Base-by-base conservation (phyloP, 805 yeast genomes). In the Yamadazyma scolyti region DNA sequence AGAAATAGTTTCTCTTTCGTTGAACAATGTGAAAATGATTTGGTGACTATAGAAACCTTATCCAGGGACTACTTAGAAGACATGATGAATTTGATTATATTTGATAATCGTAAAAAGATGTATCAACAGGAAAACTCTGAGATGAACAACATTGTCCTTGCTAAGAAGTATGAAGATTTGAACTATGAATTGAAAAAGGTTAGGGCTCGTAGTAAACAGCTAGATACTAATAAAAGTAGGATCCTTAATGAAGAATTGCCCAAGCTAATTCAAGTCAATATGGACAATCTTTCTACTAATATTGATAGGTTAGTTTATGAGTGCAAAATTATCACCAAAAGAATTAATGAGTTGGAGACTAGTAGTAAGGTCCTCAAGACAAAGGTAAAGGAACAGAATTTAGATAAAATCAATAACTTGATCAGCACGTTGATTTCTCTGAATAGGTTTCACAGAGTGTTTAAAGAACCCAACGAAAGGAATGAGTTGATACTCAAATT, bases 261-360 rank as follows among this genome's bases (percentile, higher is more conserved):
- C 4, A 44, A 44, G 6, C 46, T 48, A 20, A 47, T 65, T 18
- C 47, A 56, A 19, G 43, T 43, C 32, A 54, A 56, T 27, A 46
- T 63, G 32, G 43, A 44, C 8, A 58, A 52, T 23, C 46, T 65
- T 24, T 48, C 54, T 2, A 52, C 58, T 3, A 55, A 58, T 6
- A 54, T 65, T 7, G 71, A 65, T 37, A 40, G 68, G 28, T 48
- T 65, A 36, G 43, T 56, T 2, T 65, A 65, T 36, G 66, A 67
- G 31, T 56, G 68, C 3, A 47, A 69, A 31, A 60, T 63, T n/a
- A 59, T 65, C 4, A 47, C 44, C 18, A 64, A 63, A 34, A 45
- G 69, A 31, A 52, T 65, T 25, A 63, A 57, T 30, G 72, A 65
- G 39, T 45, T 65, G 20, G 69, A 65, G 18, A 61, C 58, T 17